Evolutionary conservation across 2,329 filamentous ascomycete species (phyloP).

Genomic region (Pleurostoma richardsiae): DNA sequence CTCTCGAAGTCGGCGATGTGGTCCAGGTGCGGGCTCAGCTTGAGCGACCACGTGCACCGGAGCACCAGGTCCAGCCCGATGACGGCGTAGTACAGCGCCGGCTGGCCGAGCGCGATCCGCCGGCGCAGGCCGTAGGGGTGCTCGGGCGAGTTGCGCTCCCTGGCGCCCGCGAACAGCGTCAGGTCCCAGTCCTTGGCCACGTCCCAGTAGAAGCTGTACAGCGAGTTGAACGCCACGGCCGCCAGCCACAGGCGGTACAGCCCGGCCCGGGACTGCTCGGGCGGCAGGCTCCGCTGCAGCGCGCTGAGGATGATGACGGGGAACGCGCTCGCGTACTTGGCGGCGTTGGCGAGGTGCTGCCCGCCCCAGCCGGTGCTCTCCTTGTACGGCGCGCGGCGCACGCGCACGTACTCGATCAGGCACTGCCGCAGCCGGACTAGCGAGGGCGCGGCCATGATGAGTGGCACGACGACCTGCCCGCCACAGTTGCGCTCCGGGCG

Average conservation of each 20-base stretch:
- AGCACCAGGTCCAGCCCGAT: conserved; percentile 75
- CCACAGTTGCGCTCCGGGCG: conserved; percentile 79
- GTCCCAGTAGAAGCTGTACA: conserved; percentile 99
- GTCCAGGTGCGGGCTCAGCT: conserved; percentile 76
- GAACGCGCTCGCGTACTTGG: conserved; percentile 92
- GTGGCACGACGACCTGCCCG: conserved; percentile 71
- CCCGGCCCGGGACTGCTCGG: conserved; percentile 29
- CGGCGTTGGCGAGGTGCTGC: conserved; percentile 86
- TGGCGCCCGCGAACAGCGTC: conserved; percentile 63
- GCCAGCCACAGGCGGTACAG: conserved; percentile 61
- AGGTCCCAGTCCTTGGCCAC: conserved; percentile 96
- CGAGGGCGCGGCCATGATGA: conserved; percentile 79
- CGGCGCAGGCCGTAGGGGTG: conserved; percentile 75
- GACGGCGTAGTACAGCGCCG: conserved; percentile 75
- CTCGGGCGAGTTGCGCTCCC: conserved; percentile 54
- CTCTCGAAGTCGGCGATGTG: conserved; percentile 83
- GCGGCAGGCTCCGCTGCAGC: conserved; percentile 58
- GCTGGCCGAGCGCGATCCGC: conserved; percentile 65
- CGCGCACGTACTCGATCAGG: conserved; percentile 77
- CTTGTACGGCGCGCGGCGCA: conserved; percentile 51
- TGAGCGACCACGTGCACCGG: conserved; percentile 86
- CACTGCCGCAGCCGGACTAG: conserved; percentile 88
- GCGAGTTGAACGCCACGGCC: conserved; percentile 74
- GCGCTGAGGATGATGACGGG: conserved; percentile 82
- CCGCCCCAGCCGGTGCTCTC: conserved; percentile 67